phyloP scores from a whole-genome alignment of 2,329 filamentous ascomycete species.

The Hortaea werneckii region DNA sequence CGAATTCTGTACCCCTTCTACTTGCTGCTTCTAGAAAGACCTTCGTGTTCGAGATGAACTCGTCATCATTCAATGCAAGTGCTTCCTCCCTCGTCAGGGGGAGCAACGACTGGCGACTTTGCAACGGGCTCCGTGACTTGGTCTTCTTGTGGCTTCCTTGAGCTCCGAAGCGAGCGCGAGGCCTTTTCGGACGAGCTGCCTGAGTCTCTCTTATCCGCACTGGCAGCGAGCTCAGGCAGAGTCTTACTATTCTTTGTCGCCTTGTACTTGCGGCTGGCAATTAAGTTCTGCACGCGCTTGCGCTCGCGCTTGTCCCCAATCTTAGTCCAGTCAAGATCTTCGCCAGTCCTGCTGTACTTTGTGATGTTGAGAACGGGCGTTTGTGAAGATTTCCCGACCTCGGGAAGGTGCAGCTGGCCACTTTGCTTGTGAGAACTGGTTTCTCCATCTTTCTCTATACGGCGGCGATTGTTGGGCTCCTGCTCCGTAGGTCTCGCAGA shows the following conservation, averaged over 20 bases:
- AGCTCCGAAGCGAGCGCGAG: too few relatives aligned
- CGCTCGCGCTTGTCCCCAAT: neutral
- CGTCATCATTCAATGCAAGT: neutral
- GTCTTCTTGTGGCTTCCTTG: neutral
- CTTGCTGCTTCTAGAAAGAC: neutral
- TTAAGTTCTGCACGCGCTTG: constrained; percentile 1
- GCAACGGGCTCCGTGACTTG: neutral
- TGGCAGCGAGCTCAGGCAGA: too few relatives aligned
- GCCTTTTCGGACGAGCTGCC: too few relatives aligned
- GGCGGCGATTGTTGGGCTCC: neutral
- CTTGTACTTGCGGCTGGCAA: constrained; percentile 1
- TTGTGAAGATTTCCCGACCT: neutral
- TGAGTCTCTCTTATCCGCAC: too few relatives aligned
- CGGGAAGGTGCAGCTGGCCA: neutral
- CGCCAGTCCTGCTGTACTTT: constrained; percentile 1
- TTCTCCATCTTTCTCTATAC: neutral
- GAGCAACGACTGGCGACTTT: neutral
- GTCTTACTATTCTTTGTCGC: neutral
- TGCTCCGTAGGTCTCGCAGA: too few relatives aligned
- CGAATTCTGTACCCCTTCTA: constrained; percentile 2
- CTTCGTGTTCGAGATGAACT: neutral
- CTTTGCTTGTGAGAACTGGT: neutral
- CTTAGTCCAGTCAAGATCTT: constrained; percentile 4
- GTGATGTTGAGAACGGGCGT: neutral
- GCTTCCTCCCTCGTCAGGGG: neutral